Conservation (phyloP, 768 basidiomycete genomes). For the Panellus pusillus region DNA sequence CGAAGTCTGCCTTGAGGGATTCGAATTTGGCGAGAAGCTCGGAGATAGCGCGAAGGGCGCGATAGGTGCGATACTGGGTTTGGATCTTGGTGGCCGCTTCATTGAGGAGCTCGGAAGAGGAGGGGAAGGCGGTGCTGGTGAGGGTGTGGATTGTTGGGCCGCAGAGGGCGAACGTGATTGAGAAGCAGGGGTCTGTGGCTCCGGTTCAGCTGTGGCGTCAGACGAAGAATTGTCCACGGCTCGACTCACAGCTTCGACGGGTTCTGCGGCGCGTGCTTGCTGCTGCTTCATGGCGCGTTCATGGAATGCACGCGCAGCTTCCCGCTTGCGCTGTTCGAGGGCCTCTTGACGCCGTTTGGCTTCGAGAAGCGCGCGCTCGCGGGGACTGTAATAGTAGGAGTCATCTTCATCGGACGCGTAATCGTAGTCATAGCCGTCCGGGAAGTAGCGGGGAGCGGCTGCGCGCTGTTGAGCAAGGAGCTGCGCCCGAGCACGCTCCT, state of each 20-base stretch:
- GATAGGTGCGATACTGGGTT: constrained; percentile 42
- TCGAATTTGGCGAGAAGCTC: constrained; percentile 45
- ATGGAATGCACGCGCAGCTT: constrained; percentile 13
- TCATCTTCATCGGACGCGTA: constrained; percentile 31
- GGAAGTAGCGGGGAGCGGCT: constrained; percentile 40
- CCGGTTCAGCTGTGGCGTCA: neutral
- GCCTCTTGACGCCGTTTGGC: constrained; percentile 30
- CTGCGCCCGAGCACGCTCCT: no score
- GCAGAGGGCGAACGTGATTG: constrained; percentile 7
- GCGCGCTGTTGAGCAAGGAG: constrained; percentile 28
- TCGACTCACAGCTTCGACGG: constrained; percentile 10
- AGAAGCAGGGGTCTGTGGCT: constrained; percentile 2
- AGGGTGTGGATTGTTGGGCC: constrained; percentile 6
- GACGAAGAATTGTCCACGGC: neutral
- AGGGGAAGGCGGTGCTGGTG: constrained; percentile 12
- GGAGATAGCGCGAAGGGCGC: constrained; percentile 41
- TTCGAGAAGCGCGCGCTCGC: constrained; percentile 35
- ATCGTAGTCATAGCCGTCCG: constrained; percentile 37
- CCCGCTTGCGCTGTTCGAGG: constrained; percentile 27
- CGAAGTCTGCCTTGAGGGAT: constrained; percentile 40
- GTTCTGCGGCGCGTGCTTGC: neutral
- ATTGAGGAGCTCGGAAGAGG: constrained; percentile 32
- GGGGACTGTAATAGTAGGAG: constrained; percentile 23
- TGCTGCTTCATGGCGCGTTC: constrained; percentile 23
- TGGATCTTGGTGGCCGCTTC: constrained; percentile 51